A percentile compares a stretch with the other conserved stretches of the same genome.
phyloP scores from a whole-genome alignment of 805 yeast species.

The Metschnikowia borealis region DNA sequence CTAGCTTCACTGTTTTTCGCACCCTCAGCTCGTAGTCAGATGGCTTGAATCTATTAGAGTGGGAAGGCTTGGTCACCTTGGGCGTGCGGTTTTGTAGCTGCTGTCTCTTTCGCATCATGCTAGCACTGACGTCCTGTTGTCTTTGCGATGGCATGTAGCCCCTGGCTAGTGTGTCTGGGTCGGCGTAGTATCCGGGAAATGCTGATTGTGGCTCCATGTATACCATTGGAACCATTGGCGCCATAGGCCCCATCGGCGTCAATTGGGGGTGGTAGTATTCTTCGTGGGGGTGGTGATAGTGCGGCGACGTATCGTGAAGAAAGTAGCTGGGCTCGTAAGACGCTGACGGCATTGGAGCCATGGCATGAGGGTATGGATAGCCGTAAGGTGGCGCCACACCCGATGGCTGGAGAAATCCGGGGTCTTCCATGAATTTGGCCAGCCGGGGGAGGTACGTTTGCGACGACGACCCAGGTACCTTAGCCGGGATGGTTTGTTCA shows the following conservation, averaged over 20 bases:
- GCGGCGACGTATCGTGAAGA: conserved; percentile 3
- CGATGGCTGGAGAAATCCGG: conserved; percentile 6
- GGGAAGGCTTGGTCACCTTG: conserved; percentile 13
- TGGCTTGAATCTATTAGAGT: not conserved
- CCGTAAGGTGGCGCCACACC: conserved; percentile 6
- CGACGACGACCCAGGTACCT: conserved; percentile 13
- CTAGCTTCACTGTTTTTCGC: conserved; percentile 8
- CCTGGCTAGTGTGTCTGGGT: conserved; percentile 7
- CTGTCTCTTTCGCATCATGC: conserved; percentile 32
- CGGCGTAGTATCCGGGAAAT: conserved; percentile 7
- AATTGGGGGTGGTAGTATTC: conserved; percentile 9
- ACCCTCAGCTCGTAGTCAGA: conserved; percentile 9
- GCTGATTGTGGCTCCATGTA: conserved; percentile 9
- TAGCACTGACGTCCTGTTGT: conserved; percentile 31
- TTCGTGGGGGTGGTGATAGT: conserved; percentile 10
- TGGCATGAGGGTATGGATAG: conserved; percentile 7
- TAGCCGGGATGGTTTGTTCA: conserved; percentile 49
- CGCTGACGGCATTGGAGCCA: conserved; percentile 10
- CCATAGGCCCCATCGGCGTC: conserved; percentile 7
- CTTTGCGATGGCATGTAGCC: conserved; percentile 20
- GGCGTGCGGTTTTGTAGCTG: conserved; percentile 19
- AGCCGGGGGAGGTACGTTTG: conserved; percentile 26
- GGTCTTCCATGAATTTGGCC: conserved; percentile 15
- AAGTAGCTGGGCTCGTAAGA: conserved; percentile 6
- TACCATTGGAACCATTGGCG: conserved; percentile 6